Evolutionary conservation across 2,329 filamentous ascomycete genomes (phyloP).

Genomic region (Alternaria sp.): DNA sequence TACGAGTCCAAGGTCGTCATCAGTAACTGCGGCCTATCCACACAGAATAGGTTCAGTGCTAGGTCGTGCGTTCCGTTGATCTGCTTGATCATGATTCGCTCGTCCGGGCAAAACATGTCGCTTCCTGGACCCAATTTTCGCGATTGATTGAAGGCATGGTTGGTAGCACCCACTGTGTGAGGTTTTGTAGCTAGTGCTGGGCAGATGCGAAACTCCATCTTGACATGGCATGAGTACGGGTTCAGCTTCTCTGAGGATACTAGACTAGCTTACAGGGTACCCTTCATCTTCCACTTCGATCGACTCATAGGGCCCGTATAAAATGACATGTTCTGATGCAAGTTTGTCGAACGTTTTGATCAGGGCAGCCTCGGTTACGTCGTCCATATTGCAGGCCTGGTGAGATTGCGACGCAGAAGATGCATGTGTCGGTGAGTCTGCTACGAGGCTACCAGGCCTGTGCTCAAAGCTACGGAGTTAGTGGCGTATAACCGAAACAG

Average conservation of each 20-base stretch:
- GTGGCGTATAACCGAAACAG: constrained; percentile 7
- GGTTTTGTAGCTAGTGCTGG: constrained; percentile 43
- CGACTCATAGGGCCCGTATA: constrained; percentile 35
- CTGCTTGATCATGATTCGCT: constrained; percentile 54
- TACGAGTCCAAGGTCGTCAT: constrained; percentile 60
- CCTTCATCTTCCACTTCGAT: constrained; percentile 31
- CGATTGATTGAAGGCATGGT: constrained; percentile 25
- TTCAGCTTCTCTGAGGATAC: not conserved
- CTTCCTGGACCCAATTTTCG: constrained; percentile 46
- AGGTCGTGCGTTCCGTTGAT: constrained; percentile 57
- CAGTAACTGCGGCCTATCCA: constrained; percentile 59
- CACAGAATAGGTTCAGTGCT: constrained; percentile 60
- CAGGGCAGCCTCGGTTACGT: constrained; percentile 24
- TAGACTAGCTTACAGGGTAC: constrained; percentile 35
- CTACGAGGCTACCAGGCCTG: constrained; percentile 12
- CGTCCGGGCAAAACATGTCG: constrained; percentile 56
- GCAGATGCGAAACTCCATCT: constrained; percentile 49
- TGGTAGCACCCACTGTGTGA: constrained; percentile 33
- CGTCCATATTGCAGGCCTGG: constrained; percentile 16
- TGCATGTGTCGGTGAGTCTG: constrained; percentile 14
- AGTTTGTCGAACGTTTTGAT: constrained; percentile 36
- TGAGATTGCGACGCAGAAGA: not conserved
- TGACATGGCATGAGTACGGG: constrained; percentile 3
- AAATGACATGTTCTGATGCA: constrained; percentile 33
- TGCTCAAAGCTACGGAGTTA: constrained; percentile 17